phyloP scores from a whole-genome alignment of 1,284 basidiomycete genomes.

The Anthracocystis panici-leucophaei region DNA sequence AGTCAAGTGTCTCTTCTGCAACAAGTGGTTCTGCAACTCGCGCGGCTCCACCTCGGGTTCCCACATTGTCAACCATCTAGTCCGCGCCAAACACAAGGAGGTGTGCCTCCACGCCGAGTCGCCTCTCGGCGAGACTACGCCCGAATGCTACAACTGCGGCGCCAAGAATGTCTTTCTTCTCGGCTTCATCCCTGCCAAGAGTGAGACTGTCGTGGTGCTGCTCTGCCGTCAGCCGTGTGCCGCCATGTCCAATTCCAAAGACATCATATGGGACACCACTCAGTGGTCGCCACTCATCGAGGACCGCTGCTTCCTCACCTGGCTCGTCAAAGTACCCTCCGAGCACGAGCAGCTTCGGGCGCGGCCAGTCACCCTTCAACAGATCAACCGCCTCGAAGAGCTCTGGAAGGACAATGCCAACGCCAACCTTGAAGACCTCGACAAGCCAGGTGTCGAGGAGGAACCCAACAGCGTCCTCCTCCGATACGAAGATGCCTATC shows the following conservation, averaged over 20 bases:
- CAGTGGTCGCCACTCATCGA: slow-evolving; percentile 99
- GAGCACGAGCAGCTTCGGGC: slow-evolving; percentile 95
- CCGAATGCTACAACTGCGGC: slow-evolving; percentile 97
- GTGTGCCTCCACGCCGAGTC: slow-evolving; percentile 95
- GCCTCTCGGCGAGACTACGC: slow-evolving; percentile 94
- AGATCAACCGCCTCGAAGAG: slow-evolving; percentile 97
- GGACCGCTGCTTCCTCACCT: slow-evolving; percentile 96
- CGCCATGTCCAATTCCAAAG: slow-evolving; percentile 85
- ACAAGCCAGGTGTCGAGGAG: slow-evolving; percentile 78
- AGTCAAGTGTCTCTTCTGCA: slow-evolving; percentile 94
- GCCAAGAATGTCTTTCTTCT: slow-evolving; percentile 99
- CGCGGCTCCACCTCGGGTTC: slow-evolving; percentile 92
- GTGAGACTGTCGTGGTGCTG: slow-evolving; percentile 98
- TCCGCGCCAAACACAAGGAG: slow-evolving; percentile 98
- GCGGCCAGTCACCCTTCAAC: slow-evolving; percentile 92
- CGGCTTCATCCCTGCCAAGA: slow-evolving; percentile 98
- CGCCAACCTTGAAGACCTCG: slow-evolving; percentile 94
- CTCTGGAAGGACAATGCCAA: slow-evolving; percentile 96
- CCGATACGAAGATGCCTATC: slow-evolving; percentile 95
- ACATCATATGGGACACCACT: slow-evolving; percentile 97
- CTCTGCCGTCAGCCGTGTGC: slow-evolving; percentile 99
- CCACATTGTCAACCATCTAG: slow-evolving; percentile 98
- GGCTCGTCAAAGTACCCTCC: slow-evolving; percentile 96
- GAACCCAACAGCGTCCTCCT: slow-evolving; percentile 91
- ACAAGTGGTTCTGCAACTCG: slow-evolving; percentile 99